Evolutionary conservation across 164 flowering plant species (phyloP).

Genomic region (Vitis amurensis): DNA sequence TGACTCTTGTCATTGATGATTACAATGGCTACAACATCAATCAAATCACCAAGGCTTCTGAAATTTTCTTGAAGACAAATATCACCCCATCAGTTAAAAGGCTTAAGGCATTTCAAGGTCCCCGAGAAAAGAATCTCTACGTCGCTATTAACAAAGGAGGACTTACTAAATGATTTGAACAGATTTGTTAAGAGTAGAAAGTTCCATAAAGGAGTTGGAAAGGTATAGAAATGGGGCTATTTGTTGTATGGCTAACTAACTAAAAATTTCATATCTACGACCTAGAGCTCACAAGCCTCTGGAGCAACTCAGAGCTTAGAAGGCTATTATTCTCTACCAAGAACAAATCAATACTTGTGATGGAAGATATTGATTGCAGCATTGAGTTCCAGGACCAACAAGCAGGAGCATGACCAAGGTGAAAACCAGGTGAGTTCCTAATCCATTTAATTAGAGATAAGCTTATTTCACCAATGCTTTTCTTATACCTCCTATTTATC

Average conservation of each 20-base stretch:
- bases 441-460: no score
- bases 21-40: slow-evolving; percentile 3
- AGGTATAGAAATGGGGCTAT: no score
- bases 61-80: slow-evolving; percentile 2
- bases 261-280: no score
- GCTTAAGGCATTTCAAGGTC: slow-evolving; percentile 2
- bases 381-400: slow-evolving; percentile 16
- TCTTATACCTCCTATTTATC: no score
- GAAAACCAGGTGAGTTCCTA: slow-evolving; percentile 13
- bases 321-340: slow-evolving; percentile 6
- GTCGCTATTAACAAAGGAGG: not conserved
- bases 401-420: not conserved
- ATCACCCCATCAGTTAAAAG: not conserved
- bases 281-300: not conserved
- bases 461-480: not conserved
- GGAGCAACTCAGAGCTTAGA: slow-evolving; percentile 7
- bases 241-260: no score
- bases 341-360: slow-evolving; percentile 25
- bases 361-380: slow-evolving; percentile 32
- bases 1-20: slow-evolving; percentile 10
- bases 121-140: slow-evolving; percentile 1
- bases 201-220: no score
- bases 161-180: no score
- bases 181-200: no score
- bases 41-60: slow-evolving; percentile 11